Base-by-base conservation (phyloP, 257 asterid genomes). In the Thymus quinquecostatus region DNA sequence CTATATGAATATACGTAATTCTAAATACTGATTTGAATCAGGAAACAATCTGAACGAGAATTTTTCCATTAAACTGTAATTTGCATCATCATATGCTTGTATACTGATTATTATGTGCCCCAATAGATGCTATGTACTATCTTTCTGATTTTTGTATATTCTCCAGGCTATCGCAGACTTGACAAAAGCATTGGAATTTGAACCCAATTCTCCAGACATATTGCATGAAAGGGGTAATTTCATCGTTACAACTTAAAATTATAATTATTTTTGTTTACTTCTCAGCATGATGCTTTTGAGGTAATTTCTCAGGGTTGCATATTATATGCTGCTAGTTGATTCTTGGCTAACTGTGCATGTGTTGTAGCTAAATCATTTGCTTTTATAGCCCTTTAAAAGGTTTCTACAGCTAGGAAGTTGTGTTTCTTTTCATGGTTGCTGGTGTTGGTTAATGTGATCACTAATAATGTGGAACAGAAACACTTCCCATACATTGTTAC, bases 131-230 rank as follows among this genome's bases (percentile, higher is more conserved):
- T 33, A 60, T 76, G 60, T 30, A 54, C 27, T 69, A 36, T 71
- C 45, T 69, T 56, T 60, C 68, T 70, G 41, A 78, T 55, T 49
- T 47, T 72, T 70, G 74, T 64, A 60, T 58, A 68, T 75, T 61
- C 67, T 58, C 69, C 92, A 95, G 99, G 99, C 98, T 78, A 89
- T 95, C 80, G 77, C 88, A 38, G 99, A 95, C 85, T 79, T 95
- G 90, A 89, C 97, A 28, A 92, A 91, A 85, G 97, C 98, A 57
- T 80, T 95, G 85, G 97, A 92, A 75, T 88, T 88, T 74, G 99
- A 92, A 79, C 88, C 95, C 70, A 79, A 88, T 71, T 81, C 92
- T 6, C 82, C 86, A 14, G 99, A 92, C 74, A 76, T 95, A 74
- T 82, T 92, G 80, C 99, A 95, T 81, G 99, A 95, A 84, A 88